These are phyloP conservation scores for Cicer yamashitae DNA, from an alignment of 306 rosid genomes.

Conservation along the genomic window DNA sequence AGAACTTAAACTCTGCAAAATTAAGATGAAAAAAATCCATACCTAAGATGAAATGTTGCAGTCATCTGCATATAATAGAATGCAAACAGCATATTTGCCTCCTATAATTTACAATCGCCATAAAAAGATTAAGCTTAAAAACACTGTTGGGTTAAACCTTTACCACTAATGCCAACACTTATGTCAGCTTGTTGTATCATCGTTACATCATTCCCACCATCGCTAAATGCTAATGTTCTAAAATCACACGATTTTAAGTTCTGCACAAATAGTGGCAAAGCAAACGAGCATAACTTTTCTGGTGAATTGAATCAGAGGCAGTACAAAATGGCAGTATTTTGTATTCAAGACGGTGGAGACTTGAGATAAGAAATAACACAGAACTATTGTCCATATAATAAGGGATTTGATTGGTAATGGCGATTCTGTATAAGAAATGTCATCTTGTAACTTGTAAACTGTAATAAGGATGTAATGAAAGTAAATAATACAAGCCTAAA, in stretches of 20 bases:
- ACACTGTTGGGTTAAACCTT: slow-evolving; percentile 43
- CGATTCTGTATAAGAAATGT: not conserved
- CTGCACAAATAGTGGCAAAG: slow-evolving; percentile 59
- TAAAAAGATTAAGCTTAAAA: no score
- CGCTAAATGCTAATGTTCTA: slow-evolving; percentile 95
- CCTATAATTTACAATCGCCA: not conserved
- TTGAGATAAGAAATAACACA: not conserved
- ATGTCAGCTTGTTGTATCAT: slow-evolving; percentile 99
- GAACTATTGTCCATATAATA: not conserved
- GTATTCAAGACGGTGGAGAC: not conserved
- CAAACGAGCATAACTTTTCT: slow-evolving; percentile 31
- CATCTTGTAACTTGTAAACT: not conserved
- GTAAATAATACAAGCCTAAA: not conserved
- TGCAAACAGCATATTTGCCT: slow-evolving; percentile 34
- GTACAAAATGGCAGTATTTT: slow-evolving; percentile 24
- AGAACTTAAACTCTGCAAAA: slow-evolving; percentile 88
- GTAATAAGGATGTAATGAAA: not conserved
- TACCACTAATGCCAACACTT: slow-evolving; percentile 97
- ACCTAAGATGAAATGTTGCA: slow-evolving; percentile 36
- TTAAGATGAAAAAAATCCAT: slow-evolving; percentile 41
- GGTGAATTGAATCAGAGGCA: slow-evolving; percentile 27
- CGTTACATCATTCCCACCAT: slow-evolving; percentile 98
- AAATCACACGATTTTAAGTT: slow-evolving; percentile 89
- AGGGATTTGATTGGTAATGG: not conserved
- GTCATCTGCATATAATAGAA: slow-evolving; percentile 25